Percentiles rank a stretch among this genome's conserved stretches.
phyloP scores from a whole-genome alignment of 345 rosid genomes.

The Microthlaspi erraticum region DNA sequence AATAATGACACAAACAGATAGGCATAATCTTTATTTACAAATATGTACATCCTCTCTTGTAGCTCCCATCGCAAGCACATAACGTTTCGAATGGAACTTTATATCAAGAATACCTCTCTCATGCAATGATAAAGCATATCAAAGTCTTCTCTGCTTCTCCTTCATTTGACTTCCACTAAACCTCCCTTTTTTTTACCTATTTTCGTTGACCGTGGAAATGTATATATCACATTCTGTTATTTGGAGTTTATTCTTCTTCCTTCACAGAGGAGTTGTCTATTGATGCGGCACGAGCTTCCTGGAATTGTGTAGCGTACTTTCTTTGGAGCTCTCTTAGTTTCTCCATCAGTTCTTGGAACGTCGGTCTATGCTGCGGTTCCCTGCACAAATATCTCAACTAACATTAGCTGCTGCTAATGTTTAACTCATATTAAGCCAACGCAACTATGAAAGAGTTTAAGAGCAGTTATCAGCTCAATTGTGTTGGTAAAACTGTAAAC shows the following conservation, averaged over 20 bases:
- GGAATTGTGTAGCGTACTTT: constrained; percentile 60
- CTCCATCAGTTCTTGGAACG: constrained; percentile 64
- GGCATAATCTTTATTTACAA: background rate
- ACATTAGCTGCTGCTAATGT: background rate
- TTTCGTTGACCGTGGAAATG: too few species aligned
- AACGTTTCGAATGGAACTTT: constrained; percentile 19
- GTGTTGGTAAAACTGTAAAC: too few species aligned
- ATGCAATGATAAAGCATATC: background rate
- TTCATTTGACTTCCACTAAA: constrained; percentile 12
- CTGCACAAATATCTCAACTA: constrained; percentile 46
- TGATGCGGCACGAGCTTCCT: constrained; percentile 63
- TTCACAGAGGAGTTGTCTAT: constrained; percentile 54
- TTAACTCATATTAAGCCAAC: too few species aligned
- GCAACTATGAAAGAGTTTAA: too few species aligned
- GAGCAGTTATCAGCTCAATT: too few species aligned
- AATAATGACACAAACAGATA: background rate
- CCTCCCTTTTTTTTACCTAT: background rate
- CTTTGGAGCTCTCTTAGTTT: constrained; percentile 53
- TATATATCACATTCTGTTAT: too few species aligned
- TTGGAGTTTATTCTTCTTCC: constrained; percentile 43
- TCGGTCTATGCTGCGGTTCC: constrained; percentile 68
- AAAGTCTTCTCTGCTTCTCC: constrained; percentile 3
- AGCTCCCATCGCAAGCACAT: constrained; percentile 2
- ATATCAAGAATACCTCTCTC: constrained; percentile 18
- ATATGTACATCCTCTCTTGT: background rate